These are phyloP conservation scores for Combretum micranthum DNA, from an alignment of 345 rosid genomes.

Conservation along the genomic window DNA sequence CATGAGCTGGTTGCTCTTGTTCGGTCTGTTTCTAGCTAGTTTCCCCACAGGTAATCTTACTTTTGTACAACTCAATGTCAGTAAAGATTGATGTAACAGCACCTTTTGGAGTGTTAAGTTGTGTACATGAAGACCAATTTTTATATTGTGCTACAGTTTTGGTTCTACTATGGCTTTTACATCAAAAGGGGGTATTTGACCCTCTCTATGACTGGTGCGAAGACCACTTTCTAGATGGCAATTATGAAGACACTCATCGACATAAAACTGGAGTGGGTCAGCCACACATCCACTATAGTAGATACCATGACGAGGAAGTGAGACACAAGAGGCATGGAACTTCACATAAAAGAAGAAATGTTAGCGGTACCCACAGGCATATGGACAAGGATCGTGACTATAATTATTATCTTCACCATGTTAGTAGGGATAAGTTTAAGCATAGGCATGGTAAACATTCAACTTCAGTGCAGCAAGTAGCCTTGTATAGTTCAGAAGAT, in stretches of 20 bases:
- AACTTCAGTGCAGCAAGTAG: slow-evolving; percentile 15
- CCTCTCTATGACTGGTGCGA: slow-evolving; percentile 84
- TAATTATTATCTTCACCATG: slow-evolving; percentile 43
- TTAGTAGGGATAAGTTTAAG: slow-evolving; percentile 41
- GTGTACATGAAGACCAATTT: neutral
- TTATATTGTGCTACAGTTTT: slow-evolving; percentile 38
- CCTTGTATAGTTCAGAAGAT: slow-evolving; percentile 24
- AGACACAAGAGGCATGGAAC: slow-evolving; percentile 37
- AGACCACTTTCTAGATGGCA: slow-evolving; percentile 35
- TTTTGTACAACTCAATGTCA: neutral
- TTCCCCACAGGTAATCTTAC: slow-evolving; percentile 58
- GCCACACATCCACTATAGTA: slow-evolving; percentile 21
- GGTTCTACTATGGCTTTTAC: slow-evolving; percentile 77
- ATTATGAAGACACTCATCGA: slow-evolving; percentile 16
- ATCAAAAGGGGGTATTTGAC: slow-evolving; percentile 82
- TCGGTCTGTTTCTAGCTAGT: slow-evolving; percentile 63
- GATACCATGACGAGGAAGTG: slow-evolving; percentile 20
- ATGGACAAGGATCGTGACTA: slow-evolving; percentile 33
- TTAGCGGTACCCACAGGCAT: slow-evolving; percentile 32
- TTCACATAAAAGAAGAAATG: slow-evolving; percentile 24
- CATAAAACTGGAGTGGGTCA: slow-evolving; percentile 16
- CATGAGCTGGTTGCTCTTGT: slow-evolving; percentile 77
- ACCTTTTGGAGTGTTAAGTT: neutral
- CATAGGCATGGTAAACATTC: slow-evolving; percentile 37
- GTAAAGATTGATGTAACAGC: neutral